Evolutionary conservation across 306 rosid species (phyloP).

Genomic region (Potentilla sterilis): DNA sequence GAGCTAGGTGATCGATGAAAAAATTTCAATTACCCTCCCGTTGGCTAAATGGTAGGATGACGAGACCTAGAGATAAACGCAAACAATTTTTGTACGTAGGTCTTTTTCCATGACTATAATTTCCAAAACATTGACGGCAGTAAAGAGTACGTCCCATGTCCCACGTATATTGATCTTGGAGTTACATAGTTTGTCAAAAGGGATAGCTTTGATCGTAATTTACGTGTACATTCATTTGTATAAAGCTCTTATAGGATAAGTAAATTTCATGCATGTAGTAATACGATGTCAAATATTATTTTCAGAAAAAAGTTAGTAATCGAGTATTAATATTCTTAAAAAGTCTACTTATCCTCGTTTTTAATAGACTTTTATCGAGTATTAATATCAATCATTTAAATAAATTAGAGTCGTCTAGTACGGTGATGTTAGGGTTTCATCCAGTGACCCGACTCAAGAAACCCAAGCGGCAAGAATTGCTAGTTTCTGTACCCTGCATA

Average conservation of each 20-base stretch:
- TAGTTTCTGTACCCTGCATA: not conserved
- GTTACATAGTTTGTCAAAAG: conserved; percentile 2
- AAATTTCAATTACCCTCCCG: not conserved
- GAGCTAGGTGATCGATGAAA: not conserved
- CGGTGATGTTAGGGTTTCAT: no score
- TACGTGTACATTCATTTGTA: no score
- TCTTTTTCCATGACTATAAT: not conserved
- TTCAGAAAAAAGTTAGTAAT: no score
- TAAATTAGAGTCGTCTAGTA: no score
- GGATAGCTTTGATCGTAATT: not conserved
- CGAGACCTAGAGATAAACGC: not conserved
- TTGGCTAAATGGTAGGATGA: not conserved
- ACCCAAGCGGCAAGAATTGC: not conserved
- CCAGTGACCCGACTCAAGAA: not conserved
- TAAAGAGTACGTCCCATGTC: not conserved
- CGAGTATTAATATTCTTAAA: no score
- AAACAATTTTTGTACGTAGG: not conserved
- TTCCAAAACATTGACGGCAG: not conserved
- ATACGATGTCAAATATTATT: no score
- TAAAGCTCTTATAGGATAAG: no score
- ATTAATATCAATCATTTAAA: no score
- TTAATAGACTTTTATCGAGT: no score
- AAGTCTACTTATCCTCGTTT: no score
- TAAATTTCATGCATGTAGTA: no score
- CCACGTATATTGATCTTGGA: not conserved